Base-by-base conservation (phyloP, 2,329 filamentous ascomycete genomes). In the Xylaria sp. region DNA sequence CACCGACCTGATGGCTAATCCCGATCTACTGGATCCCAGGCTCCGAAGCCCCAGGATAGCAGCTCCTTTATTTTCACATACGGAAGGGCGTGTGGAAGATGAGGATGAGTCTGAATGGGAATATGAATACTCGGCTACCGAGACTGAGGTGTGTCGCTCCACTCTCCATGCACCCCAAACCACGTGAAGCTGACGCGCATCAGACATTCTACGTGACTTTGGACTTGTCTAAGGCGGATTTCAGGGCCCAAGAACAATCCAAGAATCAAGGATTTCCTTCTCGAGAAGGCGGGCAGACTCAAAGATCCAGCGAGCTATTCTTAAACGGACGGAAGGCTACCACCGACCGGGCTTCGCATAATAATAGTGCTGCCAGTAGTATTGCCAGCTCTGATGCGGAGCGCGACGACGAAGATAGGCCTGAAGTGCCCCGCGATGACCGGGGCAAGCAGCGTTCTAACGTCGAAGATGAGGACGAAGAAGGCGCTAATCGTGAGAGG, bases 161-260 rank as follows among this genome's bases (percentile, higher is more conserved):
- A 21, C 54, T 63, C 35, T 33, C 58, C 52, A n/a, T 17, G 38
- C 41, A 3, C 7, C 15, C 19, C 3, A 9, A 19, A 44, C 15
- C 37, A 63, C 27, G 13, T 38, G 25, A 31, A 33, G 17, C 54
- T 61, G 8, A 68, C 54, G 15, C 11, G n/a, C 44, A 9, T 3
- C 63, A 89, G 86, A 88, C 83, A 1, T 89, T 86, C 71, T 88
- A 89, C 66, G 72, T 89, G 7, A 87, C 87, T 1, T 74, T 89
- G 51, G 87, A 89, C 68, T 78, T 89, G 7, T 88, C 86, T 0
- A 83, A 85, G 43, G 82, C 83, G 13, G 84, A 86, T 66, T 85
- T 87, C 68, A 80, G 82, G 33, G 76, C 79, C 40, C 76, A 76
- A 48, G 76, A 81, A 40, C 75, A 76, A 55, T 72, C 76, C 11